Base-by-base conservation (phyloP, 75 land plant genomes). In the Pinus taeda region DNA sequence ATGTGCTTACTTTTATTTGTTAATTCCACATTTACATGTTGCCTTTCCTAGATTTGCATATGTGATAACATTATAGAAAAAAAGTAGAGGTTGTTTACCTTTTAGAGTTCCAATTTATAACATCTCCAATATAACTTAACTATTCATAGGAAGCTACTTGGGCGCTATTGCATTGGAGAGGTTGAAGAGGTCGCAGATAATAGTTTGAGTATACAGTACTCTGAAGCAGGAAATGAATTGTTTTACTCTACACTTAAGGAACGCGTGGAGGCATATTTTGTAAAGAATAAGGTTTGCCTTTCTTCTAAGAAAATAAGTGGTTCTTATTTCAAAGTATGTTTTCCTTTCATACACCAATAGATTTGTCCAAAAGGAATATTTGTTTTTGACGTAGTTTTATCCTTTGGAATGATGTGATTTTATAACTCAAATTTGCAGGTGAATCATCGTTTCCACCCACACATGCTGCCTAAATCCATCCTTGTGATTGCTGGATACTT, bases 201-300 rank as follows among this genome's bases (percentile, higher is more conserved):
- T 53, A 57, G 60, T 62, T 53, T 79, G 14, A 75, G 58, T 22
- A 12, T 86, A 57, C 61, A 84, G 57, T 86, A 84, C 58, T 15
- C n/a, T 75, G 78, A 84, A 66, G 39, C 86, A 72, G 79, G 63
- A 4, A 63, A 74, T 56, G 88, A 86, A 61, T 73, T 73, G 4
- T 86, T 86, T 71, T 86, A 86, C 64, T 33, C 77, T 7, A 77
- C 82, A 30, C 65, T 86, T 4, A 86, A 86, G 75, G 74, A 84
- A 64, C 86, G 88, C 4, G 88, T 86, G 74, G 88, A 86, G 77
- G 42, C 74, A 3, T 79, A 78, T 58, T 84, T 86, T 75, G 60
- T 60, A 69, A 84, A 77, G 64, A 22, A 53, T 9, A 85, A 85
- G 81, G 87, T 85, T 33, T 60, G 57, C 6, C 24, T 29, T 73